Evolutionary conservation across 2,329 filamentous ascomycete genomes (phyloP), one percentile per base, ranked within the genome.

Genomic region (Fusarium coicis): DNA sequence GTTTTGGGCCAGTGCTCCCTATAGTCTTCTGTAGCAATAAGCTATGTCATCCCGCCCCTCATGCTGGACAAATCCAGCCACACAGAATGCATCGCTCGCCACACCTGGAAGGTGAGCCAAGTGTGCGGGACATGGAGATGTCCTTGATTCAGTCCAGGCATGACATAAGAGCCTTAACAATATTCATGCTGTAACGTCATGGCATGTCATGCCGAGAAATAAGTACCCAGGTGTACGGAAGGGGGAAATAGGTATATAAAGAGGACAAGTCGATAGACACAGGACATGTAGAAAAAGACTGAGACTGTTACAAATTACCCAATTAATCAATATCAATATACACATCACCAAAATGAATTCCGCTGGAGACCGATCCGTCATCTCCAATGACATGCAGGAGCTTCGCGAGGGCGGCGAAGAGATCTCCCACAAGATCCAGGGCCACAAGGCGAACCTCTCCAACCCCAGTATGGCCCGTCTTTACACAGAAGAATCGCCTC

Each of bases 381-480:
- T 84, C 66, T 84, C 82, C 16, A 76, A 80, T 60, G 82, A 84
- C 77, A 84, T 84, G 82, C 77, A 84, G 72, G 82, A 84, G 74
- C 76, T 84, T 60, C 66, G 61, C 40, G 66, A 77, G 42, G 76
- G 78, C 57, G 71, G 70, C 66, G 78, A 79, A 52, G 74, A 77
- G 36, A 67, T 75, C 65, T 78, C 77, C 49, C 62, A 79, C 65
- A 66, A 74, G 54, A 79, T 79, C 60, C 75, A 74, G 71, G 84
- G 85, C 19, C 84, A 86, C 77, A 86, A 86, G 78, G 84, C 85
- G 5, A 86, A 86, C 68, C 70, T 87, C 23, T 80, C 81, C 63
- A 87, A 87, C 67, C 84, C 84, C 15, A 86, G 85, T 86, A 77
- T 18, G 69, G 19, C 2, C 5, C 28, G 5, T 14, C 5, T 10